Conservation (phyloP, 257 asterid species). For the Echium plantagineum region DNA sequence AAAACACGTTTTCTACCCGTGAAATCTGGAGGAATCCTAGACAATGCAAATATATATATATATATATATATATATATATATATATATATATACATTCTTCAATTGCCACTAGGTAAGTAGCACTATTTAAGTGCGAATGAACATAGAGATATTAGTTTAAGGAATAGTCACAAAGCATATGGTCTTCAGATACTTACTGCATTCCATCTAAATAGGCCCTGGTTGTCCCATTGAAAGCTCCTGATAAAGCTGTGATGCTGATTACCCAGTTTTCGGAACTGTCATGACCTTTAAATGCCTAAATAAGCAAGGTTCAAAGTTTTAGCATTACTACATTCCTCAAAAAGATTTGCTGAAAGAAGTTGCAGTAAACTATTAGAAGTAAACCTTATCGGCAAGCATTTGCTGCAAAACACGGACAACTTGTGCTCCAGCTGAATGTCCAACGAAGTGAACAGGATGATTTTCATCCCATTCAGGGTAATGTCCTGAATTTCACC, state of each 20-base stretch:
- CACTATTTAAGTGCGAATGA: neutral
- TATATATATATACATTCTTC: neutral
- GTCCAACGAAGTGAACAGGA: constrained; percentile 91
- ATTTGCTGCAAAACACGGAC: constrained; percentile 87
- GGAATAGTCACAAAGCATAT: constrained; percentile 2
- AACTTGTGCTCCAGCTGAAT: constrained; percentile 97
- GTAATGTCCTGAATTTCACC: constrained; percentile 50
- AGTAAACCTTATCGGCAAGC: constrained; percentile 83
- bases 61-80: no score
- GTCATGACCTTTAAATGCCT: constrained; percentile 75
- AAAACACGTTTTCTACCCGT: no score
- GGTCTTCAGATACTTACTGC: constrained; percentile 40
- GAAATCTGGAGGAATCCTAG: neutral
- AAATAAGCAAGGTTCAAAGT: constrained; percentile 5
- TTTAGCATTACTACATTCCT: constrained; percentile 1
- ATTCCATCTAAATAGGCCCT: constrained; percentile 89
- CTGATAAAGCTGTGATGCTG: constrained; percentile 85
- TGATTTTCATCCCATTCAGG: constrained; percentile 97
- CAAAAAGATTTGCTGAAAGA: neutral
- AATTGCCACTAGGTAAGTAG: neutral
- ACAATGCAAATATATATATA: no score
- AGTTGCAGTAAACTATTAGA: neutral
- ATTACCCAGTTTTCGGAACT: constrained; percentile 78
- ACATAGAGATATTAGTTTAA: constrained; percentile 1
- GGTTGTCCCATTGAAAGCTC: constrained; percentile 95